phyloP scores from a whole-genome alignment of 2,329 filamentous ascomycete genomes.

The Diplocarpon rosae region DNA sequence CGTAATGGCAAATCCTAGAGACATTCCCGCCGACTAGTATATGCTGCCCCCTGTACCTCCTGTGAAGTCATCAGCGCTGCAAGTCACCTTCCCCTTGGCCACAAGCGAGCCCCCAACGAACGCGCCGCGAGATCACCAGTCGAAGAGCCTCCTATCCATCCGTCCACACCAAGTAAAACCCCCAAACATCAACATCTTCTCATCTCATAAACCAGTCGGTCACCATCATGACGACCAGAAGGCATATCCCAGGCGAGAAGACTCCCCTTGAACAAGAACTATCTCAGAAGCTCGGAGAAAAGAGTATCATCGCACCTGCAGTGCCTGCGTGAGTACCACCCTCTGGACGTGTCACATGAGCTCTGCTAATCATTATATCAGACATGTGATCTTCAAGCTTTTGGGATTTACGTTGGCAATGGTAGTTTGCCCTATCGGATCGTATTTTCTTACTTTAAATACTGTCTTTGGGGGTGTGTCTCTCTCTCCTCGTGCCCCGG shows the following conservation, averaged over 20 bases:
- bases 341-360: slow-evolving; percentile 12
- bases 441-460: slow-evolving; percentile 75
- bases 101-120: neutral
- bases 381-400: slow-evolving; percentile 81
- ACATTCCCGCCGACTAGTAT: no score
- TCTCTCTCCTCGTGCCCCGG: neutral
- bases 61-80: no score
- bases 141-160: slow-evolving; percentile 1
- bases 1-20: no score
- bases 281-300: slow-evolving; percentile 33
- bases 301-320: slow-evolving; percentile 68
- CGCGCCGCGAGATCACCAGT: slow-evolving; percentile 4
- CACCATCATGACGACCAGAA: slow-evolving; percentile 55
- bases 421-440: slow-evolving; percentile 75
- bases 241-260: slow-evolving; percentile 56
- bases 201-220: slow-evolving; percentile 1
- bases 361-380: slow-evolving; percentile 26
- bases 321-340: slow-evolving; percentile 59
- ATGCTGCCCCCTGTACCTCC: no score
- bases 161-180: neutral
- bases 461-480: slow-evolving; percentile 62
- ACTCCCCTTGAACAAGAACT: slow-evolving; percentile 48
- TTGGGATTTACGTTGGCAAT: slow-evolving; percentile 86
- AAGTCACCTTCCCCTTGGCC: no score
- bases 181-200: neutral